A percentile compares a stretch with the other conserved stretches of the same genome.
Conservation (phyloP, 495 filamentous ascomycete species). For the Acidomyces sp. region DNA sequence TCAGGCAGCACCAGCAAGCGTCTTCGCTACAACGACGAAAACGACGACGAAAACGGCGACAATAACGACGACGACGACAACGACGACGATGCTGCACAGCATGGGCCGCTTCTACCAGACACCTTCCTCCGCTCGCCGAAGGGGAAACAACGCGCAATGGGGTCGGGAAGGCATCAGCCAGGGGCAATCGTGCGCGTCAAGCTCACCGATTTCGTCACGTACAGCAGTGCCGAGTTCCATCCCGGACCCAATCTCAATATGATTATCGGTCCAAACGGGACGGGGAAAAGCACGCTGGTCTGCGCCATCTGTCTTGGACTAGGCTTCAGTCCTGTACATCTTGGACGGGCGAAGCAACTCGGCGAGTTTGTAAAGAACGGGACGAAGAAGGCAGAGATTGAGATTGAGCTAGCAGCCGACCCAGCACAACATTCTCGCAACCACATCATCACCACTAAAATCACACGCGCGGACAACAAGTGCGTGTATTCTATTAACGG, state of each 20-base stretch:
- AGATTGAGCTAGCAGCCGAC: slow-evolving; percentile 68
- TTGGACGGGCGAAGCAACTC: slow-evolving; percentile 75
- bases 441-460: slow-evolving; percentile 57
- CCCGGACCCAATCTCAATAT: slow-evolving; percentile 92
- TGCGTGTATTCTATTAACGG: slow-evolving; percentile 61
- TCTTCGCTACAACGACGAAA: too few relatives aligned
- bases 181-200: slow-evolving; percentile 84
- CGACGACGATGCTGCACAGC: too few relatives aligned
- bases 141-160: slow-evolving; percentile 1
- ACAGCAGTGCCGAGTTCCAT: slow-evolving; percentile 74
- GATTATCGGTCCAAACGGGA: slow-evolving; percentile 97
- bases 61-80: too few relatives aligned
- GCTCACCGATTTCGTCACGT: slow-evolving; percentile 88
- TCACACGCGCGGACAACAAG: slow-evolving; percentile 70
- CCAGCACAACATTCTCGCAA: slow-evolving; percentile 41
- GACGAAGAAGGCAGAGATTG: slow-evolving; percentile 59
- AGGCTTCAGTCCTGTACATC: slow-evolving; percentile 58
- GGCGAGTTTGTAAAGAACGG: slow-evolving; percentile 93
- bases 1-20: too few relatives aligned
- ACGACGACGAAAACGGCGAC: too few relatives aligned
- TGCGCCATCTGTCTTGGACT: slow-evolving; percentile 93
- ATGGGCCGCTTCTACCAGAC: slow-evolving; percentile 15
- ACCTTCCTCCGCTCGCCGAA: slow-evolving; percentile 19
- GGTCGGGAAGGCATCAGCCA: slow-evolving; percentile 40
- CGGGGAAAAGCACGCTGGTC: slow-evolving; percentile 93